Evolutionary conservation across 305 asterid genomes (phyloP).

Genomic region (Fraxinus ornus): DNA sequence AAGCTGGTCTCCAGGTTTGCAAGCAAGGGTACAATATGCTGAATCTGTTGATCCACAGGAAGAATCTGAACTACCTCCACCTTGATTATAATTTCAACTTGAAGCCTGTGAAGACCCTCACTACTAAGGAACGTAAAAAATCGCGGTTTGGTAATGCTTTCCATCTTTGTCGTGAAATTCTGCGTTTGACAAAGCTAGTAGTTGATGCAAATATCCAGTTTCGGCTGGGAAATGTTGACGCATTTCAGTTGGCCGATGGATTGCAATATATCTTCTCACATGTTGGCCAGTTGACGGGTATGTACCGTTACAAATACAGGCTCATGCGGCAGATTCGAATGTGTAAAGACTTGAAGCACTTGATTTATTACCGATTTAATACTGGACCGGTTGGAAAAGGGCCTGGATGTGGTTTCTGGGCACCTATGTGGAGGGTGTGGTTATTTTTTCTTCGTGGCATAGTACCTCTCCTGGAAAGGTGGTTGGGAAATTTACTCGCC

Average conservation of each 20-base stretch:
- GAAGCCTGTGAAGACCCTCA: conserved; percentile 98
- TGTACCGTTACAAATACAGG: conserved; percentile 96
- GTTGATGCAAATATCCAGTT: conserved; percentile 99
- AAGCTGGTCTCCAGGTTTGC: conserved; percentile 99
- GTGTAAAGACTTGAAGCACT: conserved; percentile 98
- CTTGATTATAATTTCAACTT: conserved; percentile 95
- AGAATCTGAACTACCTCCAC: conserved; percentile 92
- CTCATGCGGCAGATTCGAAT: conserved; percentile 99
- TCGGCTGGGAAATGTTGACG: conserved; percentile 99
- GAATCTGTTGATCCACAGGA: conserved; percentile 92
- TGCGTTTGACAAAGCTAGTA: conserved; percentile 94
- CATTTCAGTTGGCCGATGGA: conserved; percentile 99
- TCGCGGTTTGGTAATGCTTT: conserved; percentile 98
- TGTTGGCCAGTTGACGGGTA: conserved; percentile 98
- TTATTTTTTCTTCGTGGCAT: conserved; percentile 98
- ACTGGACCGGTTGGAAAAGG: conserved; percentile 99
- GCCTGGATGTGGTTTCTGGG: conserved; percentile 99
- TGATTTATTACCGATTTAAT: conserved; percentile 94
- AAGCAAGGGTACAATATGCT: conserved; percentile 99
- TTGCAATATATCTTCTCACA: conserved; percentile 95
- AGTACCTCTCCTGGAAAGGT: conserved; percentile 96
- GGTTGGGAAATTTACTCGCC: conserved; percentile 97
- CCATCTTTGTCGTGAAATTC: conserved; percentile 98
- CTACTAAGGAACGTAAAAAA: conserved; percentile 96
- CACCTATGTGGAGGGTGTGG: conserved; percentile 99